Conservation (phyloP, 257 asterid genomes). For the Mitragyna speciosa region DNA sequence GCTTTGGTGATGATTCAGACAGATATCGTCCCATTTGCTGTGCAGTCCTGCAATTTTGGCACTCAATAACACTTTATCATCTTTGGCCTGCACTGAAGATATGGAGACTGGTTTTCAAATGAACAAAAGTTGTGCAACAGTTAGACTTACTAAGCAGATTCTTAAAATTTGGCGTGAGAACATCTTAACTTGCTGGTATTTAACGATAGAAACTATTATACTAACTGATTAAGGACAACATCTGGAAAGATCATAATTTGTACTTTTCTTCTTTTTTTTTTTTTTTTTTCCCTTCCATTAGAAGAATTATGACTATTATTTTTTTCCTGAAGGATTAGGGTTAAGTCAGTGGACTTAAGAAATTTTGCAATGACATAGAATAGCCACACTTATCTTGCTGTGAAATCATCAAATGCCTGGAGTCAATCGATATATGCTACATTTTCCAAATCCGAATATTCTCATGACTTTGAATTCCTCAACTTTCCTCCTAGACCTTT, state of each 20-base stretch:
- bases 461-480: background rate
- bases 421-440: background rate
- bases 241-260: no score
- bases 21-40: conserved; percentile 66
- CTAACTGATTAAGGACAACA: no score
- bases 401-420: background rate
- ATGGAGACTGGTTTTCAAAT: conserved; percentile 45
- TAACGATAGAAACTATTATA: background rate
- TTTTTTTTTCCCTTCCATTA: no score
- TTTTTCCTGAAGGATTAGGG: no score
- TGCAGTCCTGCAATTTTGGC: conserved; percentile 48
- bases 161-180: background rate
- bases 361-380: no score
- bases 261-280: no score
- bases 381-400: no score
- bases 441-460: background rate
- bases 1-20: conserved; percentile 49
- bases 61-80: conserved; percentile 49
- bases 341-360: no score
- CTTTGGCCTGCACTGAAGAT: conserved; percentile 78
- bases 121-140: background rate
- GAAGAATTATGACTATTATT: no score
- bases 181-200: background rate
- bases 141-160: background rate
- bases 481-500: background rate